phyloP scores from a whole-genome alignment of 164 flowering plant genomes.

The Protea cynaroides region DNA sequence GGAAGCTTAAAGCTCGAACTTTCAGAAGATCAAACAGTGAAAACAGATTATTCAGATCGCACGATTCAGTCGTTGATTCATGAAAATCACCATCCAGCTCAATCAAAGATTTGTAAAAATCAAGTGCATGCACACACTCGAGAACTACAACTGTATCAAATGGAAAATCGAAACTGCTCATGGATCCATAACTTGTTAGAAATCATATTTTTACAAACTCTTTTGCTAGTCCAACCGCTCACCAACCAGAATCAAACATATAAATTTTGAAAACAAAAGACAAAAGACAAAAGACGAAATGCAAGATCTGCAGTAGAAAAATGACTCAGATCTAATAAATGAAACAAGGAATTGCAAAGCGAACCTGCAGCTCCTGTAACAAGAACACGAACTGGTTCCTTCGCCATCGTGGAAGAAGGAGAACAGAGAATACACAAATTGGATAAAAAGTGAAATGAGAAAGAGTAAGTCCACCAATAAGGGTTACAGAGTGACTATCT shows the following conservation, averaged over 20 bases:
- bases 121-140: not conserved
- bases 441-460: too few relatives aligned
- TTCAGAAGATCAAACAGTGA: not conserved
- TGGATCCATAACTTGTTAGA: not conserved
- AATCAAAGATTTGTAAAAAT: too few relatives aligned
- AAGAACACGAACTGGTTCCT: slow-evolving; percentile 77
- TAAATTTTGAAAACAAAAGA: not conserved
- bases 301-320: not conserved
- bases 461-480: too few relatives aligned
- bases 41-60: not conserved
- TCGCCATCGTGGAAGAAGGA: slow-evolving; percentile 47
- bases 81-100: not conserved
- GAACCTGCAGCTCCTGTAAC: slow-evolving; percentile 92
- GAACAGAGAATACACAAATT: too few relatives aligned
- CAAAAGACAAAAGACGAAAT: not conserved
- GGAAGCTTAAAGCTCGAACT: not conserved
- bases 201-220: too few relatives aligned
- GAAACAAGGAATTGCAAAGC: not conserved
- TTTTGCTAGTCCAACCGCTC: not conserved
- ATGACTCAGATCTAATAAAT: slow-evolving; percentile 7
- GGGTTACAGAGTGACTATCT: too few relatives aligned
- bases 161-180: not conserved
- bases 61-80: not conserved
- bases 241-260: too few relatives aligned
- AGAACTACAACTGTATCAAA: not conserved